These are phyloP conservation scores for Penicillium simplicissimum DNA, from an alignment of 495 filamentous ascomycete species.

Conservation along the genomic window DNA sequence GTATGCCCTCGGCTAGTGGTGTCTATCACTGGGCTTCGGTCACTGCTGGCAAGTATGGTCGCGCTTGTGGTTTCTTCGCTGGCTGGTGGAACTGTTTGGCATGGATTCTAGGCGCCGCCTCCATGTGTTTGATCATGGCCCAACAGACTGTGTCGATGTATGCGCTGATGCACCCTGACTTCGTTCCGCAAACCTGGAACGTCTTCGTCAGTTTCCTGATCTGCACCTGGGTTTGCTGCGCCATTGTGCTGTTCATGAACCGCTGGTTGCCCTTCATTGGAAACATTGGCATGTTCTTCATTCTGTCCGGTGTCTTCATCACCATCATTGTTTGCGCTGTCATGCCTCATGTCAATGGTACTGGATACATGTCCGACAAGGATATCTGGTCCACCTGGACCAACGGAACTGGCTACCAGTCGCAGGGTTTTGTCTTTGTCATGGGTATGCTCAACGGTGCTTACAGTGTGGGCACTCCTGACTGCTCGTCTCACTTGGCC, in stretches of 20 bases:
- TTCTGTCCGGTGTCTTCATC: conserved; percentile 66
- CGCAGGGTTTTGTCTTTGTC: conserved; percentile 74
- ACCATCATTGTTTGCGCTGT: conserved; percentile 73
- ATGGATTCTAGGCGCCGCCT: conserved; percentile 66
- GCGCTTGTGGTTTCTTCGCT: conserved; percentile 71
- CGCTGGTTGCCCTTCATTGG: conserved; percentile 64
- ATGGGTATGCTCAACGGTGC: conserved; percentile 84
- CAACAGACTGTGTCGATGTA: conserved; percentile 73
- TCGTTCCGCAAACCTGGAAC: conserved; percentile 66
- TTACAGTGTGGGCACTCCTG: conserved; percentile 80
- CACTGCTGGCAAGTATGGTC: conserved; percentile 69
- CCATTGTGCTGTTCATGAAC: conserved; percentile 70
- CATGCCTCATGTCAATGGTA: conserved; percentile 60
- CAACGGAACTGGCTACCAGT: conserved; percentile 67
- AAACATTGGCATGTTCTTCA: conserved; percentile 66
- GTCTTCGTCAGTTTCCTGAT: conserved; percentile 71
- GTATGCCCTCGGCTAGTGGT: conserved; percentile 77
- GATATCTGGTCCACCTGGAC: conserved; percentile 66
- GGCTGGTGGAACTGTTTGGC: conserved; percentile 80
- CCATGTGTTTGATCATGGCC: conserved; percentile 65
- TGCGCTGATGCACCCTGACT: conserved; percentile 65
- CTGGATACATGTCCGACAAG: conserved; percentile 52
- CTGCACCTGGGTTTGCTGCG: conserved; percentile 65
- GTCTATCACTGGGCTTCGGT: conserved; percentile 85
- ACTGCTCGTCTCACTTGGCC: conserved; percentile 73